phyloP scores from a whole-genome alignment of 192 early-diverging fungal species.

The Anaeromyces robustus region DNA sequence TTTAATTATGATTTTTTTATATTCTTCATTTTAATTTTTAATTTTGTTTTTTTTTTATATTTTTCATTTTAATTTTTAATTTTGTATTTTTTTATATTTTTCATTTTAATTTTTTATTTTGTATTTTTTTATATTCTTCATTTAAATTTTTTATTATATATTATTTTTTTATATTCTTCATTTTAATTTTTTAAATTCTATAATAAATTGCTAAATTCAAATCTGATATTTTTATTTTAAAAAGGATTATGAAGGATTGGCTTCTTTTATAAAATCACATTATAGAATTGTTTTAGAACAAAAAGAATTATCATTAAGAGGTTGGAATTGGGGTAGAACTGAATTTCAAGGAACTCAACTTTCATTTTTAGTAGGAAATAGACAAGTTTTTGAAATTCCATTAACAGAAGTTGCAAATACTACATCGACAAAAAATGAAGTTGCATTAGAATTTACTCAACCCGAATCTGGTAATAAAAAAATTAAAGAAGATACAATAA shows the following conservation, averaged over 20 bases:
- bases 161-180: too few species aligned
- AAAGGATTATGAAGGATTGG: slow-evolving; percentile 73
- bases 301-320: slow-evolving; percentile 73
- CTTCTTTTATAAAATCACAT: slow-evolving; percentile 43
- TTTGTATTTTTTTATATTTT: too few species aligned
- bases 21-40: too few species aligned
- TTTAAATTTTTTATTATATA: too few species aligned
- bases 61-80: too few species aligned
- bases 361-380: slow-evolving; percentile 67
- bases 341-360: slow-evolving; percentile 62
- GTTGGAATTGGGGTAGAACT: slow-evolving; percentile 94
- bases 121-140: too few species aligned
- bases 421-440: slow-evolving; percentile 72
- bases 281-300: slow-evolving; percentile 63
- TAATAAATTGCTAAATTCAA: too few species aligned
- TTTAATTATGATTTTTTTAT: too few species aligned
- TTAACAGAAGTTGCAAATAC: slow-evolving; percentile 74
- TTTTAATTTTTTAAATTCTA: too few species aligned
- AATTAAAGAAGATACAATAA: slow-evolving; percentile 55
- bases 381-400: slow-evolving; percentile 82
- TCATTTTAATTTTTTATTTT: too few species aligned
- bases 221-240: too few species aligned
- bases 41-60: too few species aligned
- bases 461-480: slow-evolving; percentile 36
- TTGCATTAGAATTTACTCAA: slow-evolving; percentile 72